A percentile compares a stretch with the other conserved stretches of the same genome.
phyloP scores from a whole-genome alignment of 1,284 basidiomycete species.

The Sanghuangporus baumii region DNA sequence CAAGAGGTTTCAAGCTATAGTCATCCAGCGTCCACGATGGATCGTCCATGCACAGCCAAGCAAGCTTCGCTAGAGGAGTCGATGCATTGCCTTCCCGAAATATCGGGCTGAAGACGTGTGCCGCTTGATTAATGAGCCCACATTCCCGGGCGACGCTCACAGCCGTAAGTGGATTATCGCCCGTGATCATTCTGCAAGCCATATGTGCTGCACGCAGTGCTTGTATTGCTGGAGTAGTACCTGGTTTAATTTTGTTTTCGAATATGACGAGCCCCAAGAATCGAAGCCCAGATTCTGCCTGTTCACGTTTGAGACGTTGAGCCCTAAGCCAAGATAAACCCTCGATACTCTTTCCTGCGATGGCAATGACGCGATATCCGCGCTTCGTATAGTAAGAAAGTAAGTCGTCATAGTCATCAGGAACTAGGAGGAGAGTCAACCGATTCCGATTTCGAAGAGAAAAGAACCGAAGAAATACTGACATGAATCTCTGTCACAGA shows the following conservation, averaged over 20 bases:
- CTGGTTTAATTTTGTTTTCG: constrained; percentile 97
- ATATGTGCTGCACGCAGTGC: constrained; percentile 87
- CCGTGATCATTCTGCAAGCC: constrained; percentile 96
- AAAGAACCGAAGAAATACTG: constrained; percentile 29
- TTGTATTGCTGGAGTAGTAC: constrained; percentile 88
- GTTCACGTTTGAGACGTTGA: constrained; percentile 93
- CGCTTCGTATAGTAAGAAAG: constrained; percentile 96
- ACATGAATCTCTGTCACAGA: constrained; percentile 88
- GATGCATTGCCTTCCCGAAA: constrained; percentile 72
- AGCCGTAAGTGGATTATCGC: constrained; percentile 95
- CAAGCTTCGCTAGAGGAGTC: constrained; percentile 63
- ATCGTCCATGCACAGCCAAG: constrained; percentile 95
- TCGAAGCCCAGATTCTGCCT: constrained; percentile 86
- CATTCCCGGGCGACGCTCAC: constrained; percentile 97
- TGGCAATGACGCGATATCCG: constrained; percentile 97
- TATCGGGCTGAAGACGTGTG: constrained; percentile 85
- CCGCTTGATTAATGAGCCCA: constrained; percentile 81
- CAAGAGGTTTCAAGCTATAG: constrained; percentile 79
- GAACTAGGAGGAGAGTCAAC: constrained; percentile 50
- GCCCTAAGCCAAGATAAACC: constrained; percentile 96
- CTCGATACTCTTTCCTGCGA: constrained; percentile 94
- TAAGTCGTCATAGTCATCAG: constrained; percentile 94
- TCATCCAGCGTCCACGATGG: constrained; percentile 80
- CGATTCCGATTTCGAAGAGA: constrained; percentile 7
- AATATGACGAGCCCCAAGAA: constrained; percentile 98